Percentiles rank a stretch among this genome's conserved stretches.
Conservation (phyloP, 2,329 filamentous ascomycete species). For the Monilinia fructigena region DNA sequence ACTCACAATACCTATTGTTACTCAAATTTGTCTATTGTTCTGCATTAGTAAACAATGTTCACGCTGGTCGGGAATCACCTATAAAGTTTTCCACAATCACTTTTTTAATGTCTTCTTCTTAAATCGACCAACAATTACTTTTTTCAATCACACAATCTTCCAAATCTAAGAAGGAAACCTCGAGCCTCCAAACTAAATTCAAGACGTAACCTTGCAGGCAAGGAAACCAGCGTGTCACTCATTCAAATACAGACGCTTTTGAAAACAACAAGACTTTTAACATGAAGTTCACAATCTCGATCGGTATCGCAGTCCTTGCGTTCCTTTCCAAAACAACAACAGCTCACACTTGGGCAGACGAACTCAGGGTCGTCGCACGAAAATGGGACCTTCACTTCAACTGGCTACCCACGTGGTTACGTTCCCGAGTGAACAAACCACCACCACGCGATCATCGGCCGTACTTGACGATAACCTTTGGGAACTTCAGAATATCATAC, state of each 20-base stretch:
- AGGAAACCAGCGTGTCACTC: conserved; percentile 16
- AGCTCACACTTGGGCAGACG: conserved; percentile 71
- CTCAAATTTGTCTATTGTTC: conserved; percentile 28
- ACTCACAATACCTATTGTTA: conserved; percentile 22
- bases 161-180: conserved; percentile 1
- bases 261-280: conserved; percentile 19
- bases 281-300: conserved; percentile 21
- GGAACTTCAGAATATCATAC: background rate
- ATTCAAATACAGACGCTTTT: conserved; percentile 17
- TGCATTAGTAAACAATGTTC: conserved; percentile 28
- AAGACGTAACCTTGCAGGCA: conserved; percentile 28
- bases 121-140: conserved; percentile 3
- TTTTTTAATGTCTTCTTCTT: conserved; percentile 5
- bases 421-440: conserved; percentile 47
- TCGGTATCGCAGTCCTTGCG: conserved; percentile 25
- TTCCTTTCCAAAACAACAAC: conserved; percentile 28
- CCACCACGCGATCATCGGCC: background rate
- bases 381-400: conserved; percentile 71
- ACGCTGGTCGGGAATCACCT: conserved; percentile 30
- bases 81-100: conserved; percentile 21
- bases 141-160: conserved; percentile 1
- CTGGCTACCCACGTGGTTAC: conserved; percentile 75
- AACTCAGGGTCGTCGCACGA: conserved; percentile 65
- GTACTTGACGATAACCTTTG: conserved; percentile 8
- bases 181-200: conserved; percentile 16